Conservation (phyloP, 2,329 filamentous ascomycete genomes). For the Fusarium circinatum region DNA sequence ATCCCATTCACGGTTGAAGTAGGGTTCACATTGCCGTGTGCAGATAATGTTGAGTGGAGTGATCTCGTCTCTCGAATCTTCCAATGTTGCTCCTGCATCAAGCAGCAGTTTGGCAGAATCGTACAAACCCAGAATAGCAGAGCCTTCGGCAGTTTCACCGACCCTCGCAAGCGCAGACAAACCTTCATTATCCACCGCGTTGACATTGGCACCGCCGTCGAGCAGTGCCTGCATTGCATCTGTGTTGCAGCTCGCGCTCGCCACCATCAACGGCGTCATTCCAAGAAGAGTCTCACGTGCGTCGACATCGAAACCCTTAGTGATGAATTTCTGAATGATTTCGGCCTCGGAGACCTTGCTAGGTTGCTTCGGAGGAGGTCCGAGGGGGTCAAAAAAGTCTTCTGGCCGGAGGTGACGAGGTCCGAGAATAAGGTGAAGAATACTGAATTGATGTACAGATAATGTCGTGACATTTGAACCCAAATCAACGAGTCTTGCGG, state of each 20-base stretch:
- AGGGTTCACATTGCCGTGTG: constrained; percentile 39
- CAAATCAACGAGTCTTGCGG: constrained; percentile 40
- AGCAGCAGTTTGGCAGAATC: constrained; percentile 42
- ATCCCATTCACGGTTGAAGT: constrained; percentile 40
- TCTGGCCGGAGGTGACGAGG: constrained; percentile 36
- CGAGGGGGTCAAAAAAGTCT: constrained; percentile 33
- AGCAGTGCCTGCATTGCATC: constrained; percentile 40
- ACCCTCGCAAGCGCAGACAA: constrained; percentile 39
- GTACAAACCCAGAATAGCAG: constrained; percentile 34
- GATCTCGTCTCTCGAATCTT: constrained; percentile 36
- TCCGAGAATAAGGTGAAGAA: constrained; percentile 42
- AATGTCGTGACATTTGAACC: constrained; percentile 39
- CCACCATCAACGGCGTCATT: constrained; percentile 45
- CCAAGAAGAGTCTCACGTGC: constrained; percentile 40
- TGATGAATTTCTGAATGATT: constrained; percentile 42
- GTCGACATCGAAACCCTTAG: constrained; percentile 42
- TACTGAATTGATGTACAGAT: constrained; percentile 42
- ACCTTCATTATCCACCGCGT: constrained; percentile 41
- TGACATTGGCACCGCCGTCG: constrained; percentile 39
- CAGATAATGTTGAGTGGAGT: constrained; percentile 43
- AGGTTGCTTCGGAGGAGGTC: neutral
- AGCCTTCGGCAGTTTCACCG: constrained; percentile 40
- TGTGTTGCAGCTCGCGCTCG: constrained; percentile 42
- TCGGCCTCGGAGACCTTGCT: constrained; percentile 37
- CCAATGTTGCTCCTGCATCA: constrained; percentile 37